phyloP scores from a whole-genome alignment of 495 filamentous ascomycete genomes.

The Penicillium steckii region DNA sequence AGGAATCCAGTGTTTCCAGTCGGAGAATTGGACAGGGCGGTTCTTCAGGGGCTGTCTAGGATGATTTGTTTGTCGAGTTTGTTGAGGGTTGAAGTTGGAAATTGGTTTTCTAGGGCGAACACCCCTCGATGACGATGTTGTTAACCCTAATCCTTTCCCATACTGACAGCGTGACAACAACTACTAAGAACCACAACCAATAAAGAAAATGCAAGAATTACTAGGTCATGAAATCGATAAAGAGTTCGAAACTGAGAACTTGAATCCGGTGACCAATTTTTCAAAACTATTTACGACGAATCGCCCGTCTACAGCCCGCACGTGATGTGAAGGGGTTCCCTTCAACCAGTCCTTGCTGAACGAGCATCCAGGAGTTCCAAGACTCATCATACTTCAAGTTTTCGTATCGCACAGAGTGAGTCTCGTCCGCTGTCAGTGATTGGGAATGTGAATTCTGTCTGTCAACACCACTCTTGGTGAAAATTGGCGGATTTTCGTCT shows the following conservation, averaged over 20 bases:
- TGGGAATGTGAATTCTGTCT: neutral
- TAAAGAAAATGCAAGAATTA: no score
- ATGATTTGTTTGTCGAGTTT: neutral
- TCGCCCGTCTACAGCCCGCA: neutral
- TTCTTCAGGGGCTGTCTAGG: neutral
- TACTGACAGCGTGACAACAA: no score
- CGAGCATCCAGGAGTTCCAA: slow-evolving; percentile 20
- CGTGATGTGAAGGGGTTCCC: slow-evolving; percentile 13
- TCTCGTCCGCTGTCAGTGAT: neutral
- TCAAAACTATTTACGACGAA: neutral
- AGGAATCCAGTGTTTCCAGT: slow-evolving; percentile 5
- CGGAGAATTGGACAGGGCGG: neutral
- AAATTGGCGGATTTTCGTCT: neutral
- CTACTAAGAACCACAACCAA: no score
- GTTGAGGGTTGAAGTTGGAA: neutral
- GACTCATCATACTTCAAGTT: slow-evolving; percentile 15
- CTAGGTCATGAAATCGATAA: no score
- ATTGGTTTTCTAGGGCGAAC: slow-evolving; percentile 6
- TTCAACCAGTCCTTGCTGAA: slow-evolving; percentile 3
- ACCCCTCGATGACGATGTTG: slow-evolving; percentile 25
- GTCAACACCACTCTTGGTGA: neutral
- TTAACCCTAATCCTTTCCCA: neutral
- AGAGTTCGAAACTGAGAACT: neutral
- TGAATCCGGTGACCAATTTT: neutral
- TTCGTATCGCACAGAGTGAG: slow-evolving; percentile 5